Base-by-base conservation (phyloP, 2,329 filamentous ascomycete species). In the Monosporascus sp. region DNA sequence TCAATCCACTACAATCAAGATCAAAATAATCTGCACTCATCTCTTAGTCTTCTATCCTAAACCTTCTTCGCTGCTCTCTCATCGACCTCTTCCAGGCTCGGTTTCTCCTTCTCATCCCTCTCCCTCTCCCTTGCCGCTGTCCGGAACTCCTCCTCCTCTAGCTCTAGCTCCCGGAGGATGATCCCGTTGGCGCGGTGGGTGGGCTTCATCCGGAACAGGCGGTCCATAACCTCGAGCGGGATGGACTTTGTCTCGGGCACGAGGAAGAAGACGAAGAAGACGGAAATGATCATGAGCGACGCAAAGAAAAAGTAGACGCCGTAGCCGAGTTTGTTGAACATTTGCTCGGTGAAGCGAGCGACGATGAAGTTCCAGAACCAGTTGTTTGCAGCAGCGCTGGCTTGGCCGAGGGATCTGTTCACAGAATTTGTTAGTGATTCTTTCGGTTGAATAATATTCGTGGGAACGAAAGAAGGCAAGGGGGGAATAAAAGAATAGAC, bases 311-410 rank as follows among this genome's bases (percentile, higher is more conserved):
- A 82, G 69, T 86, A 88, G 0, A 86, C 83, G 24, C 84, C 85
- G 60, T 81, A 87, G n/a, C 73, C 71, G 75, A 81, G 79, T 8
- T 73, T 69, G 22, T 73, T 64, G 59, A 84, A 81, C 82, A 87
- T 87, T 59, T 86, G 81, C 26, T 80, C 83, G 0, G 83, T 88
- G 73, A 86, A 88, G 11, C 85, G 77, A 0, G 78, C 79, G 59
- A 89, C 80, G 64, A 89, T 76, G 66, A 89, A 88, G 68, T 88
- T 89, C 75, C 75, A 86, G 63, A 86, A 78, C 87, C 87, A 90
- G 69, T 90, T 89, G 70, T 81, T 86, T 3, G 83, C 83, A 0
- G 86, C 82, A 0, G 88, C 88, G 38, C 79, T 86, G 9, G 88
- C 87, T 65, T 91, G 87, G 1, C 86, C 87, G 0, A 91, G 76